Base-by-base conservation (phyloP, 1,284 basidiomycete genomes). In the Omphalotus olearius region DNA sequence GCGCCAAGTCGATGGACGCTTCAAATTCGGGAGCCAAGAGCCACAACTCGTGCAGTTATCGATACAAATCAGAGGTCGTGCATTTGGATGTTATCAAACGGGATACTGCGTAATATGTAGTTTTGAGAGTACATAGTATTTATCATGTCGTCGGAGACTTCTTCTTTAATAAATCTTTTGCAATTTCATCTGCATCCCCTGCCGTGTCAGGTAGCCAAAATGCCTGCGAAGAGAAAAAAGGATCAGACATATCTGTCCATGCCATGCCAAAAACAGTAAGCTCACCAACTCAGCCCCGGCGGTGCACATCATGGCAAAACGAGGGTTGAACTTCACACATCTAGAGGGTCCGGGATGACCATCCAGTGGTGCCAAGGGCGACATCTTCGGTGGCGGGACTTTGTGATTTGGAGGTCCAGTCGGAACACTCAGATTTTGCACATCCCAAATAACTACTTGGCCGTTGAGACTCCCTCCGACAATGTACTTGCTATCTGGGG, bases 401-500 rank as follows among this genome's bases (percentile, higher is more conserved):
- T 78, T 80, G 56, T 73, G 65, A 59, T 87, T 82, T 26, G 80
- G 67, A 4, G 76, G 69, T 11, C 78, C 78, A 9, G 72, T 63
- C 53, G 73, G 73, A 35, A 65, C 54, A 4, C 77, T 79, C 45
- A 90, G 63, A 55, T 75, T 76, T 55, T 84, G 82, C 43, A 85
- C 66, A 62, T 95, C 91, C 93, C 93, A 97, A 14, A 93, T 70
- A 43, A 79, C 69, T 10, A 95, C 73, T 60, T 80, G 83, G 41
- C 93, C 93, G 62, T 93, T 85, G 36, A 89, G 74, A 52, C 91
- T 93, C 26, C 91, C 91, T 46, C 86, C 80, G 2, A 96, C 65
- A 20, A 97, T 77, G 62, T 81, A 98, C 62, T 88, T 88, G 66
- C 91, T 92, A 66, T 98, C 94, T 0, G 92, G 90, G 2, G 91